These are phyloP conservation scores for Penicillium taxi DNA, from an alignment of 495 filamentous ascomycete genomes.

Conservation along the genomic window DNA sequence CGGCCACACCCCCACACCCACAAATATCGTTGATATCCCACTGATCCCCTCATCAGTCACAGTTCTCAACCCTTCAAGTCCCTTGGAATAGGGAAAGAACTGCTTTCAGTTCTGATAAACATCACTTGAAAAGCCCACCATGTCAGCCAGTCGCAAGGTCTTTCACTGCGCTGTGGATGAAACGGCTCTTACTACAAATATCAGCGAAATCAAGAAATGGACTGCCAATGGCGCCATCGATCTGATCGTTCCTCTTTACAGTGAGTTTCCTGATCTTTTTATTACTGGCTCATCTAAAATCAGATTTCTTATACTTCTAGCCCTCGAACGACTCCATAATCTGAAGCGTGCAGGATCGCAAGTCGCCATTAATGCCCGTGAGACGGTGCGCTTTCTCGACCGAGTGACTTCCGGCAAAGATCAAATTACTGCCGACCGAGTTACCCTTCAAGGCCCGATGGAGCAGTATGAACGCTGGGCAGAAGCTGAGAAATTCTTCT, in stretches of 20 bases:
- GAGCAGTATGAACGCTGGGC: constrained; percentile 53
- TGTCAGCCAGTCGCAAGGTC: constrained; percentile 50
- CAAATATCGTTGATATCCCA: constrained; percentile 26
- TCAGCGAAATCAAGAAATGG: constrained; percentile 64
- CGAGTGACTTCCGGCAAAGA: constrained; percentile 50
- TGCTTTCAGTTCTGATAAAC: constrained; percentile 12
- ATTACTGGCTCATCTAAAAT: background rate
- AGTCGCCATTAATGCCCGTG: constrained; percentile 53
- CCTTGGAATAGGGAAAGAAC: constrained; percentile 26
- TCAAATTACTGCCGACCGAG: constrained; percentile 33
- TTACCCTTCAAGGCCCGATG: constrained; percentile 49
- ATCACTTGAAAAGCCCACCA: constrained; percentile 16
- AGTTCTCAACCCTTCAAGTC: constrained; percentile 26
- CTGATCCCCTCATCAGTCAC: constrained; percentile 21
- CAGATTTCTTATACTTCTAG: constrained; percentile 22
- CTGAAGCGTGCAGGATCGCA: constrained; percentile 51
- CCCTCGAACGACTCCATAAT: constrained; percentile 48
- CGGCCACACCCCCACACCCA: constrained; percentile 29
- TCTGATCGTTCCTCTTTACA: constrained; percentile 61
- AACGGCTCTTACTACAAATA: constrained; percentile 59
- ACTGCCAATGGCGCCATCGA: constrained; percentile 54
- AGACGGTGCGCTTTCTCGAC: constrained; percentile 59
- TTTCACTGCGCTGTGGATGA: constrained; percentile 72
- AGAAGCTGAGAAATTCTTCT: constrained; percentile 54
- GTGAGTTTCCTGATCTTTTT: constrained; percentile 30